These are phyloP conservation scores for Cercospora sp. DNA, from an alignment of 2,329 filamentous ascomycete genomes.

Conservation along the genomic window DNA sequence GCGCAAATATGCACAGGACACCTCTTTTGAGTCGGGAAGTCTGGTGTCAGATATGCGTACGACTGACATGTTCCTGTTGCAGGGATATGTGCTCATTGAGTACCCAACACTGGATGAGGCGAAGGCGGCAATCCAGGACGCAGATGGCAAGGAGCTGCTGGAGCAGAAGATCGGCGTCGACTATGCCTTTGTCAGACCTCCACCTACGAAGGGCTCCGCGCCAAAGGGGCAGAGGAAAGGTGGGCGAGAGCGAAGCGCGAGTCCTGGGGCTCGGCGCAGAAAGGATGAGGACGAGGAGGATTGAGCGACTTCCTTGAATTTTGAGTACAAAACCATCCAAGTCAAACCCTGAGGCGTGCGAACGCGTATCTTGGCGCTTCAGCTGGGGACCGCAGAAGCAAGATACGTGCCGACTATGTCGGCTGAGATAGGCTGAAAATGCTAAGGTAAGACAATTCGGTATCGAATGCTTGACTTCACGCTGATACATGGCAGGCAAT, in stretches of 20 bases:
- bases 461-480: not conserved
- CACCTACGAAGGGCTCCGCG: constrained; percentile 56
- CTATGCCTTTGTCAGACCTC: constrained; percentile 81
- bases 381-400: not conserved
- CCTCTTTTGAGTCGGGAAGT: not conserved
- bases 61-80: not conserved
- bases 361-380: not conserved
- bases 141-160: constrained; percentile 73
- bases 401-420: constrained; percentile 8
- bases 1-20: not conserved
- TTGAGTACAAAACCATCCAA: not conserved
- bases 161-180: constrained; percentile 80
- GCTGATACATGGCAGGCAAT: not conserved
- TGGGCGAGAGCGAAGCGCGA: constrained; percentile 45
- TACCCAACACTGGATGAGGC: constrained; percentile 78
- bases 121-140: constrained; percentile 76
- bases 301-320: constrained; percentile 4
- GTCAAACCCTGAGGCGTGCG: not conserved
- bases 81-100: constrained; percentile 85
- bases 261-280: constrained; percentile 42
- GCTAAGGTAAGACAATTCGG: not conserved
- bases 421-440: constrained; percentile 9
- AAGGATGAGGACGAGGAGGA: constrained; percentile 30
- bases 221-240: constrained; percentile 36
- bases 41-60: constrained; percentile 4